Evolutionary conservation across 805 yeast species (phyloP).

Genomic region (Spathaspora passalidarum): DNA sequence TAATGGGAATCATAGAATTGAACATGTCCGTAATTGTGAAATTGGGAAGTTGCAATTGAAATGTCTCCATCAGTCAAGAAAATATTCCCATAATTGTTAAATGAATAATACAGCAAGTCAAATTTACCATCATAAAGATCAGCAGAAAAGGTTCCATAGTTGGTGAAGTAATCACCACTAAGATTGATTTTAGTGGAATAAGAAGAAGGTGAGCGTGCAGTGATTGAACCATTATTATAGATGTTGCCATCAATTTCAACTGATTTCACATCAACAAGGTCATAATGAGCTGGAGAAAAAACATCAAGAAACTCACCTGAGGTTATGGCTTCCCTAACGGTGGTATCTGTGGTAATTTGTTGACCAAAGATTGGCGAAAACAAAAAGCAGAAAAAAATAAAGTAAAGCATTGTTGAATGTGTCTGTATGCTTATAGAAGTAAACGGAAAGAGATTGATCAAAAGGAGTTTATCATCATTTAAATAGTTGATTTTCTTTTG

Average conservation of each 20-base stretch:
- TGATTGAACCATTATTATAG: not conserved
- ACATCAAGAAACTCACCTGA: not conserved
- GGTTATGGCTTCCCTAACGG: not conserved
- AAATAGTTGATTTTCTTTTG: not conserved
- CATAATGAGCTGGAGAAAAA: not conserved
- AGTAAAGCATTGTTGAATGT: not conserved
- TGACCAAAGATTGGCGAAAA: not conserved
- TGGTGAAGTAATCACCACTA: not conserved
- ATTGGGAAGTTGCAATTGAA: not conserved
- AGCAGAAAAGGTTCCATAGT: not conserved
- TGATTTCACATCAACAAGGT: not conserved
- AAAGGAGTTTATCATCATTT: not conserved
- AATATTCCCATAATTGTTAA: not conserved
- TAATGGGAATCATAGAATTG: not conserved
- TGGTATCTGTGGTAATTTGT: not conserved
- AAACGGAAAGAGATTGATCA: not conserved
- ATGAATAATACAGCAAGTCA: not conserved
- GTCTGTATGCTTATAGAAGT: not conserved
- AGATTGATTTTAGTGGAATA: not conserved
- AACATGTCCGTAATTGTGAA: not conserved
- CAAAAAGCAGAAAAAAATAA: conserved; percentile 1
- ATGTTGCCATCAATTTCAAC: not conserved
- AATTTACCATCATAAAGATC: not conserved
- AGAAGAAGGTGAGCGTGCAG: not conserved
- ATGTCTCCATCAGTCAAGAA: not conserved